These are phyloP conservation scores for Magnolia kwangsiensis DNA, from an alignment of 164 flowering plant genomes.

Conservation along the genomic window DNA sequence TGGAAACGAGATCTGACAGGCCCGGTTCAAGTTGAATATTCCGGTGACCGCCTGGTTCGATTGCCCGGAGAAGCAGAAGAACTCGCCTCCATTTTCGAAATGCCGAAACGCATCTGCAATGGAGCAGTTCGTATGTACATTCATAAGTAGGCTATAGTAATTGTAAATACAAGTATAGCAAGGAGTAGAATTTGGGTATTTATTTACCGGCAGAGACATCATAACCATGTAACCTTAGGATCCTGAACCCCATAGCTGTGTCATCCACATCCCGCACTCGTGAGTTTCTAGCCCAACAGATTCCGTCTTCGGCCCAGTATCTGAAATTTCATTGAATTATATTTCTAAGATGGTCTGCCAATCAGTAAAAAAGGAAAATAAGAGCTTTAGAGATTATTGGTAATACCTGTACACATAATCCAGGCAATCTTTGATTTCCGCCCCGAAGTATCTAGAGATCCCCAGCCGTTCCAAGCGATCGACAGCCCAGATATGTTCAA, in stretches of 20 bases:
- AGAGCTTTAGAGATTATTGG: not conserved
- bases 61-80: slow-evolving; percentile 79
- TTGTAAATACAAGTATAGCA: no score
- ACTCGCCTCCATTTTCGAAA: slow-evolving; percentile 67
- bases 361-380: no score
- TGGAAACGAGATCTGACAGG: slow-evolving; percentile 63
- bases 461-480: slow-evolving; percentile 84
- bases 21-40: slow-evolving; percentile 72
- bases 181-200: not conserved
- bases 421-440: slow-evolving; percentile 46
- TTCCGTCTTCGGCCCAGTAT: slow-evolving; percentile 69
- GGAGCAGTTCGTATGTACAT: no score
- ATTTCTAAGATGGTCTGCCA: no score
- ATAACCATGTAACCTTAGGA: slow-evolving; percentile 71
- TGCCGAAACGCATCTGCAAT: slow-evolving; percentile 57
- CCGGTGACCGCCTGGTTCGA: slow-evolving; percentile 76
- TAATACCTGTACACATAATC: slow-evolving; percentile 53
- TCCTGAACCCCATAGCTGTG: slow-evolving; percentile 88
- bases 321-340: slow-evolving; percentile 26
- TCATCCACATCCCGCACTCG: slow-evolving; percentile 75
- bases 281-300: slow-evolving; percentile 86
- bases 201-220: slow-evolving; percentile 71
- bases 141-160: no score
- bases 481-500: slow-evolving; percentile 62
- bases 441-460: slow-evolving; percentile 53